A percentile compares a stretch with the other conserved stretches of the same genome.
These are phyloP conservation scores for Melaleuca quinquenervia DNA, from an alignment of 345 rosid species.

Conservation along the genomic window DNA sequence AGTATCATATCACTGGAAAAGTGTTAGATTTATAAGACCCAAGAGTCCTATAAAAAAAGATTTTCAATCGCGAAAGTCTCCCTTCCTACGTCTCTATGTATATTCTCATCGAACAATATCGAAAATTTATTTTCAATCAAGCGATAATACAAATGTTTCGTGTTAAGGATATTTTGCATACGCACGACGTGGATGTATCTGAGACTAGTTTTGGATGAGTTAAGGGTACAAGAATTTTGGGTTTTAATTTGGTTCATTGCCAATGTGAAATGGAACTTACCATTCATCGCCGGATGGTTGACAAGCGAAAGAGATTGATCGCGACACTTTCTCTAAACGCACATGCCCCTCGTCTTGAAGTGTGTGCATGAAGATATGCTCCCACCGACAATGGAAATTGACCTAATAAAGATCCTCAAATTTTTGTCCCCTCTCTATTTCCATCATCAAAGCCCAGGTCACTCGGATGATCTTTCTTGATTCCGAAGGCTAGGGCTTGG, in stretches of 20 bases:
- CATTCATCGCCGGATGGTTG: neutral
- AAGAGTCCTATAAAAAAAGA: too few relatives aligned
- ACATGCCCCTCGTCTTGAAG: neutral
- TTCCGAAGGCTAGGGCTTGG: neutral
- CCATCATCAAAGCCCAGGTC: neutral
- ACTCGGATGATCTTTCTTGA: neutral
- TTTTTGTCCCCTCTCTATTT: neutral
- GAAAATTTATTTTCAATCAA: neutral
- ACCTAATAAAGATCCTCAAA: neutral
- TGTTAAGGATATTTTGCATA: neutral
- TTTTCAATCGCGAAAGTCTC: too few relatives aligned
- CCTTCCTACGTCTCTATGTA: too few relatives aligned
- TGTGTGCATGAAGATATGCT: neutral
- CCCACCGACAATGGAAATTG: neutral
- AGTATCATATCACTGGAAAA: neutral
- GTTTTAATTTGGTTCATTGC: neutral
- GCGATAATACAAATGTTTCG: neutral
- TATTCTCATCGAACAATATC: neutral
- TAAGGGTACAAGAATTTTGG: neutral
- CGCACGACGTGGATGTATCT: neutral
- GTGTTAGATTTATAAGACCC: too few relatives aligned
- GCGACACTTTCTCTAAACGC: neutral
- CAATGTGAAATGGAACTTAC: neutral
- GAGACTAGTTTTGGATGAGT: neutral
- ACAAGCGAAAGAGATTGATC: neutral